Conservation (phyloP, 257 asterid genomes). For the Leonotis leonurus region DNA sequence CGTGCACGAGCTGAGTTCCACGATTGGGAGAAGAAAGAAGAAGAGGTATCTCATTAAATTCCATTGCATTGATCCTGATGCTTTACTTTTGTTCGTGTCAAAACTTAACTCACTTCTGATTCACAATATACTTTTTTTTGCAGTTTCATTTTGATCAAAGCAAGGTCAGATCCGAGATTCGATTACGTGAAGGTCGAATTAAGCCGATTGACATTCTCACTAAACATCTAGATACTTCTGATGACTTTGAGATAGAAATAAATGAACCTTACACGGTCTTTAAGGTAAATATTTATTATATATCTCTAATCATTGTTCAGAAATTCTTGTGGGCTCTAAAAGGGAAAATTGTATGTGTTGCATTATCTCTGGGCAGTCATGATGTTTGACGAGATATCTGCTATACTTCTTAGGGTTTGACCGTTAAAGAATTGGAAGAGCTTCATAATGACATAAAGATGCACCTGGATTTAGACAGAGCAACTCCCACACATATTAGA, state of each 20-base stretch:
- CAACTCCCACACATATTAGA: conserved; percentile 59
- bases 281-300: too few relatives aligned
- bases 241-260: too few relatives aligned
- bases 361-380: too few relatives aligned
- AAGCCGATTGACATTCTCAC: conserved; percentile 91
- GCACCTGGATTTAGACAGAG: conserved; percentile 82
- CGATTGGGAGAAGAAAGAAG: conserved; percentile 99
- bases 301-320: too few relatives aligned
- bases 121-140: conserved; percentile 15
- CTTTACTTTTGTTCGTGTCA: neutral
- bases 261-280: too few relatives aligned
- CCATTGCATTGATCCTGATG: conserved; percentile 6
- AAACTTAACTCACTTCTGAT: conserved; percentile 10
- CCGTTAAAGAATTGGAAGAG: conserved; percentile 80
- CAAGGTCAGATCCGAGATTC: conserved; percentile 85
- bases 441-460: conserved; percentile 79
- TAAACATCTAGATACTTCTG: conserved; percentile 80
- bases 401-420: too few relatives aligned
- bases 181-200: conserved; percentile 83
- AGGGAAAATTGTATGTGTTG: too few relatives aligned
- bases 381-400: too few relatives aligned
- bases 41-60: conserved; percentile 38
- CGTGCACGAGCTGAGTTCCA: conserved; percentile 95
- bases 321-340: too few relatives aligned
- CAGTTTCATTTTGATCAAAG: conserved; percentile 98